Conservation (phyloP, 2,329 filamentous ascomycete genomes). For the Fusarium sp. region DNA sequence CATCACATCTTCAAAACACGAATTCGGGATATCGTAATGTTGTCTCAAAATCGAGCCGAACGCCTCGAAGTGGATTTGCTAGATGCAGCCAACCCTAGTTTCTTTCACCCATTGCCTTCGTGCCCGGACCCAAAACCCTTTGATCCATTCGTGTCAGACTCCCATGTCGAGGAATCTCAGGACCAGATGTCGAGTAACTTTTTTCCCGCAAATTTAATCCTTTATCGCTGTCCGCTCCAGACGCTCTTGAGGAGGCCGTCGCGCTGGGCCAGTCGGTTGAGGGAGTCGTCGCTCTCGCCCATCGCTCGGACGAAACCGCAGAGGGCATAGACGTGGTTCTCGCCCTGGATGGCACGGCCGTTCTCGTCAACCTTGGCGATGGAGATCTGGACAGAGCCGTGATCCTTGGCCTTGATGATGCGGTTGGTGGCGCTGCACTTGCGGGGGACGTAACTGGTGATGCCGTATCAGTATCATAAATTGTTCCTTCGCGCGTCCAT, state of each 20-base stretch:
- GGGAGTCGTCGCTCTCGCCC: conserved; percentile 96
- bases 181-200: conserved; percentile 44
- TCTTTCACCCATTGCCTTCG: conserved; percentile 56
- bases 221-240: conserved; percentile 82
- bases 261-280: conserved; percentile 95
- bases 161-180: conserved; percentile 43
- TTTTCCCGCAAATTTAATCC: conserved; percentile 31
- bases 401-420: conserved; percentile 99
- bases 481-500: conserved; percentile 33
- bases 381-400: conserved; percentile 97
- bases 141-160: conserved; percentile 45
- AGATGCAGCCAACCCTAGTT: conserved; percentile 59
- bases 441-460: conserved; percentile 89
- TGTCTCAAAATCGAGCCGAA: conserved; percentile 61
- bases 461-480: conserved; percentile 47
- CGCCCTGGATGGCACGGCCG: conserved; percentile 90
- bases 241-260: conserved; percentile 98
- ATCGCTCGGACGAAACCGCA: conserved; percentile 98
- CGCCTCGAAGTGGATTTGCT: conserved; percentile 62
- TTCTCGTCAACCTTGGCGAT: conserved; percentile 99
- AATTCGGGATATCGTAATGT: conserved; percentile 49
- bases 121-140: conserved; percentile 53
- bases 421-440: conserved; percentile 99
- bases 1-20: conserved; percentile 47
- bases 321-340: conserved; percentile 97